Evolutionary conservation across 73 alveolate species (phyloP), one percentile per base, ranked within the genome.

Genomic region (Paramecium tetraurelia): DNA sequence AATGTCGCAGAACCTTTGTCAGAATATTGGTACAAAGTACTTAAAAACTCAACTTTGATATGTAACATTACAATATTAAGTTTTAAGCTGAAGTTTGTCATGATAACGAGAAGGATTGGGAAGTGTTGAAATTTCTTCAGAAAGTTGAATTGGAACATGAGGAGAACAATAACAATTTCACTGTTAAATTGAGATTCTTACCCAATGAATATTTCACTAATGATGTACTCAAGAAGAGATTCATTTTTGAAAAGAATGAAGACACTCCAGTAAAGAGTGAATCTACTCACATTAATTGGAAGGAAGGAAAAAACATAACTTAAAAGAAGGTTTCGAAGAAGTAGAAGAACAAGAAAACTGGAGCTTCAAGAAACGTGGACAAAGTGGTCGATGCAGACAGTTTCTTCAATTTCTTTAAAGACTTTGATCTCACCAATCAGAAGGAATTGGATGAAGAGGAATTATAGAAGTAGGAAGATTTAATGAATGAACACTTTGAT

Each of bases 151-250:
- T 58, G 22, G 86, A 89, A 76, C 69, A 43, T 41, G 35, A 41
- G n/a, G 89, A 86, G 27, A 86, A 93, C 58, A 97, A 98, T 50
- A 92, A 95, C 59, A 94, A 95, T 57, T 98, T 92, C 96, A 94
- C 95, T 76, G 85, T 98, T 18, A 94, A 53, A 33, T 98, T 98
- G 94, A 93, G 93, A 43, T 98, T 98, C 90, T 95, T 85, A 41
- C 95, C 96, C 92, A 98, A 98, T 92, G 99, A 97, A 75, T 98
- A 94, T 96, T 95, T 98, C 93, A 93, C 97, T 20, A 95, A 96
- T 90, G 96, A 94, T 63, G 96, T 85, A 14, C 92, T 98, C 38
- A 4, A 22, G 14, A 93, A 85, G 93, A 93, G 97, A 96, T 94
- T 53, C 33, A 14, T 48, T 48, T 16, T 48, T 48, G 59, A n/a